Evolutionary conservation across 2,329 filamentous ascomycete species (phyloP).

Genomic region (Podosphaera leucotricha): DNA sequence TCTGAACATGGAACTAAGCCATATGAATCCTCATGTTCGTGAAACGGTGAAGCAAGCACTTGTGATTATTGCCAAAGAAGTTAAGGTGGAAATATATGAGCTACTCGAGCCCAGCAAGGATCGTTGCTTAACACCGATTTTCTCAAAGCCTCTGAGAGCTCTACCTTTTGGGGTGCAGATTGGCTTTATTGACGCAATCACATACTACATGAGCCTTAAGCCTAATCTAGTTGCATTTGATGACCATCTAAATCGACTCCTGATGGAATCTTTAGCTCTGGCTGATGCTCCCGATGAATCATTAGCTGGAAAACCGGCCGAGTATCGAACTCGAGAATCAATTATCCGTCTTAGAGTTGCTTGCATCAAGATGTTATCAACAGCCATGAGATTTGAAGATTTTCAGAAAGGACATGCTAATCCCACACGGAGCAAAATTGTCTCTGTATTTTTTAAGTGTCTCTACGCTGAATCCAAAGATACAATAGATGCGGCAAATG

Average conservation of each 20-base stretch:
- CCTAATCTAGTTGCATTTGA: slow-evolving; percentile 79
- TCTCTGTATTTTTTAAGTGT: slow-evolving; percentile 93
- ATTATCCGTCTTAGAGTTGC: slow-evolving; percentile 82
- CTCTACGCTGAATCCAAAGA: slow-evolving; percentile 81
- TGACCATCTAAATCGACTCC: slow-evolving; percentile 65
- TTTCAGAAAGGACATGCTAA: slow-evolving; percentile 58
- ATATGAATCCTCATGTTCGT: slow-evolving; percentile 90
- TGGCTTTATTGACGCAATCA: slow-evolving; percentile 93
- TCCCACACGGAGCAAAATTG: slow-evolving; percentile 45
- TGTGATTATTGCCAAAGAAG: slow-evolving; percentile 54
- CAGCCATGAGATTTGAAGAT: slow-evolving; percentile 79
- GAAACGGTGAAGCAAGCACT: slow-evolving; percentile 66
- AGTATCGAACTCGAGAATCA: slow-evolving; percentile 85
- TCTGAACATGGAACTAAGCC: slow-evolving; percentile 69
- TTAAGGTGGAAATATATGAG: slow-evolving; percentile 63
- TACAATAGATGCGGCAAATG: slow-evolving; percentile 83
- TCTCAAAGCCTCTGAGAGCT: slow-evolving; percentile 79
- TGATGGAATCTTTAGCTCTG: slow-evolving; percentile 82
- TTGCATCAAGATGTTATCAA: slow-evolving; percentile 79
- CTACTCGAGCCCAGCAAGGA: slow-evolving; percentile 79
- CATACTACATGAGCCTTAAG: slow-evolving; percentile 77
- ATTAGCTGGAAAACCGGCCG: slow-evolving; percentile 72
- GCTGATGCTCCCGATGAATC: slow-evolving; percentile 90
- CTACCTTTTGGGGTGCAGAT: slow-evolving; percentile 90
- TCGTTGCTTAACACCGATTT: slow-evolving; percentile 70